phyloP scores from a whole-genome alignment of 1,284 basidiomycete species.

The Neolentinus lepideus region DNA sequence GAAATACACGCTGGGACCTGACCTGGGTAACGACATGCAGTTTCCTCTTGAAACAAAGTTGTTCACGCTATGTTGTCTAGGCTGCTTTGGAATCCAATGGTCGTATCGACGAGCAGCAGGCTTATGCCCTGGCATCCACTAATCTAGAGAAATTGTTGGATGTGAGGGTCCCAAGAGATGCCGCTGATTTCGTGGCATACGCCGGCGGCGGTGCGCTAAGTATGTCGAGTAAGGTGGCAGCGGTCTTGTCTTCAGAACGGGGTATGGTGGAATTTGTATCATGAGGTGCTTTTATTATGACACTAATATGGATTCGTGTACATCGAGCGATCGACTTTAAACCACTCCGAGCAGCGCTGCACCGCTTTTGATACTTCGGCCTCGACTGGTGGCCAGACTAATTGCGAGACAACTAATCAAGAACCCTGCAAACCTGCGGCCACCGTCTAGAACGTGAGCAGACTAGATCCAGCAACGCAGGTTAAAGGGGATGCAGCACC shows the following conservation, averaged over 20 bases:
- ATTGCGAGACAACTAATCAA: conserved; percentile 73
- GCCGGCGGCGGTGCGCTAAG: conserved; percentile 34
- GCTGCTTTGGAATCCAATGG: conserved; percentile 30
- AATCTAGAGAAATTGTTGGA: conserved; percentile 48
- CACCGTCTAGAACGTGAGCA: not conserved
- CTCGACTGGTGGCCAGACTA: conserved; percentile 61
- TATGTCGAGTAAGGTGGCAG: conserved; percentile 33
- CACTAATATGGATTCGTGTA: not conserved
- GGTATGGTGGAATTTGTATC: conserved; percentile 27
- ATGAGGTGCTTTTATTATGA: conserved; percentile 9
- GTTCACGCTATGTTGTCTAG: conserved; percentile 12
- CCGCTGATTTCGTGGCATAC: conserved; percentile 46
- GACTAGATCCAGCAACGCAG: conserved; percentile 4
- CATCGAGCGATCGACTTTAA: not conserved
- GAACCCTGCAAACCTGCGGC: conserved; percentile 66
- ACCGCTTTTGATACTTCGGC: conserved; percentile 55
- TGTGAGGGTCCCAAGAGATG: conserved; percentile 21
- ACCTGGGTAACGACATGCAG: conserved; percentile 32
- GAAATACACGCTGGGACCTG: conserved; percentile 47
- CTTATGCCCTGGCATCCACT: conserved; percentile 36
- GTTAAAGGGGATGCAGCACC: conserved; percentile 32
- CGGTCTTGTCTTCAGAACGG: conserved; percentile 24
- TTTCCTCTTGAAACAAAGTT: not conserved
- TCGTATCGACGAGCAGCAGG: conserved; percentile 32
- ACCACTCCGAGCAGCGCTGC: conserved; percentile 58